Evolutionary conservation across 2,329 filamentous ascomycete species (phyloP).

Genomic region (Calonectria pteridis): DNA sequence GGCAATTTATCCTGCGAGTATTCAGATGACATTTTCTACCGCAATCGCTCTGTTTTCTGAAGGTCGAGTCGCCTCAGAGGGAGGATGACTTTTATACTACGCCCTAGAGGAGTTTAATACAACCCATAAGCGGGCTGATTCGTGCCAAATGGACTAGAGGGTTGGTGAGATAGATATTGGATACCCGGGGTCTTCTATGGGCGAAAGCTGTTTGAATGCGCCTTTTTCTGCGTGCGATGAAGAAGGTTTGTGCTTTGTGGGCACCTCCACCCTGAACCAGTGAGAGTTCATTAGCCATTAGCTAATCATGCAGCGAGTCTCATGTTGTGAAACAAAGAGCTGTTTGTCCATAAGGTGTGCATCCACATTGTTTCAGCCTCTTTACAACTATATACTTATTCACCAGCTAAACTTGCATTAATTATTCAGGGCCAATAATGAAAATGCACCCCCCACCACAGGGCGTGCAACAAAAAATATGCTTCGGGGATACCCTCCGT

Average conservation of each 20-base stretch:
- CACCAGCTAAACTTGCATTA: neutral
- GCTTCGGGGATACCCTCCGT: constrained; percentile 72
- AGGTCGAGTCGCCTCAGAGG: neutral
- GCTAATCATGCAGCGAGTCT: neutral
- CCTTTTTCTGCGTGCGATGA: neutral
- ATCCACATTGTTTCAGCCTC: neutral
- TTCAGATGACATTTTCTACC: neutral
- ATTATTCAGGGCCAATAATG: constrained; percentile 57
- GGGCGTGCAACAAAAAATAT: constrained; percentile 82
- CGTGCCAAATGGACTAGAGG: neutral
- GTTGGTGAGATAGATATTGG: neutral
- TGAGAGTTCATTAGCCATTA: neutral
- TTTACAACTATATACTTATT: neutral
- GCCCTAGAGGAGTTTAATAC: neutral
- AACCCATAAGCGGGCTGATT: neutral
- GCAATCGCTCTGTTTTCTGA: neutral
- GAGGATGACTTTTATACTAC: neutral
- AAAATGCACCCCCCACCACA: constrained; percentile 85
- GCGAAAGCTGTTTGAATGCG: neutral
- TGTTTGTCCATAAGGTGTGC: neutral
- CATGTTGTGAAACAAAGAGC: neutral
- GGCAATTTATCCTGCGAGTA: neutral
- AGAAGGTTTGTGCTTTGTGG: neutral
- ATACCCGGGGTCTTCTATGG: neutral
- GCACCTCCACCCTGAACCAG: neutral